Conservation (phyloP, 1,284 basidiomycete species). For the Apiotrichum sp. region DNA sequence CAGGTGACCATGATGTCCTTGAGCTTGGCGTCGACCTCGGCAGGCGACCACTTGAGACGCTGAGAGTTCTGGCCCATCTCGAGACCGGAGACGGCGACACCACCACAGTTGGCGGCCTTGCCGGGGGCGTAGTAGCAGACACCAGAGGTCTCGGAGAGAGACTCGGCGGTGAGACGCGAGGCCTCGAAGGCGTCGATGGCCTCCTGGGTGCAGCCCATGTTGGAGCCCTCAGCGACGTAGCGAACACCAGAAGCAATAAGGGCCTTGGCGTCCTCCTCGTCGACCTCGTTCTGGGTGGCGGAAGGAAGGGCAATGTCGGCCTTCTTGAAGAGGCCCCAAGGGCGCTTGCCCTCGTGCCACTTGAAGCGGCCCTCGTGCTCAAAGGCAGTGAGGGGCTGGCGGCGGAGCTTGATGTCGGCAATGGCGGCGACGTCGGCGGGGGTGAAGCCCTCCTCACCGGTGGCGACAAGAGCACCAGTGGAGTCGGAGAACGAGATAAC, state of each 20-base stretch:
- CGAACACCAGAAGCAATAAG: conserved; percentile 64
- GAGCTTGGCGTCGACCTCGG: conserved; percentile 65
- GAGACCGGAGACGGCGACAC: conserved; percentile 57
- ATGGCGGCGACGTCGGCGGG: conserved; percentile 57
- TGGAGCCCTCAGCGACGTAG: conserved; percentile 72
- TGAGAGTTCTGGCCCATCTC: conserved; percentile 79
- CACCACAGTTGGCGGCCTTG: conserved; percentile 65
- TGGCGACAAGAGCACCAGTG: conserved; percentile 61
- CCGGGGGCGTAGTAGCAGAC: conserved; percentile 65
- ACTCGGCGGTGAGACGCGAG: conserved; percentile 53
- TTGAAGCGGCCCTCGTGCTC: conserved; percentile 52
- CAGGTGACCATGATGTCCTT: conserved; percentile 70
- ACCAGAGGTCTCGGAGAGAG: conserved; percentile 28
- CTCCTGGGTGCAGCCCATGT: conserved; percentile 67
- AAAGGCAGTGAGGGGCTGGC: conserved; percentile 57
- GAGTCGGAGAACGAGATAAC: conserved; percentile 76
- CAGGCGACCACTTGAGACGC: conserved; percentile 54
- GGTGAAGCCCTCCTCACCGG: conserved; percentile 54
- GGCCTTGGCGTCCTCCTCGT: conserved; percentile 61
- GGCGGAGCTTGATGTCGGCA: conserved; percentile 60
- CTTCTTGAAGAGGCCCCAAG: conserved; percentile 65
- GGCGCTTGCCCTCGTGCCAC: conserved; percentile 64
- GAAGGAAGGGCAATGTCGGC: conserved; percentile 69
- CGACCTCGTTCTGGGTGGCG: conserved; percentile 73
- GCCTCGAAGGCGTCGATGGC: conserved; percentile 69